Base-by-base conservation (phyloP, 2,329 filamentous ascomycete species). In the Sarocladiaceae sp. region DNA sequence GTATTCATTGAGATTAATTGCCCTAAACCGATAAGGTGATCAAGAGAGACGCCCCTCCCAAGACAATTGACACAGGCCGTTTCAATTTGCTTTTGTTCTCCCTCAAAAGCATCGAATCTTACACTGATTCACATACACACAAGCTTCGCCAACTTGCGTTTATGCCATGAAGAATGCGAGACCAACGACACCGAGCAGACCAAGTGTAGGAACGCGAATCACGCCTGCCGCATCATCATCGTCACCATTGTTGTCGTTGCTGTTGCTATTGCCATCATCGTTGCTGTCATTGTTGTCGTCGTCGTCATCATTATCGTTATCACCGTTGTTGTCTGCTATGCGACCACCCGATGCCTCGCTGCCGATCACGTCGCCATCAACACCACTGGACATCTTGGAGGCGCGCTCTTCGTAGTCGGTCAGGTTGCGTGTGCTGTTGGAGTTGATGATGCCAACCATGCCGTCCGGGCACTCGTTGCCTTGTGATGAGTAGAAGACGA, bases 371-470 rank as follows among this genome's bases (percentile, higher is more conserved):
- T 23, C 47, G 23, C 47, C 47, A 26, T 50, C 60, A 35, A 68
- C 61, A 15, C 59, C 57, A 3, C 53, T 55, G 36, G 60, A 59
- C 29, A 66, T 55, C 18, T 58, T 46, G 8, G 58, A 53, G 13
- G 66, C 68, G 20, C 61, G 58, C 44, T 61, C 55, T 53, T 59
- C 62, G 57, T 70, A 71, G 40, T 64, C 59, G 18, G 57, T 59
- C 2, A 68, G 60, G 6, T 60, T 69, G 53, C 61, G 55, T 49
- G 63, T 59, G 35, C 50, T 55, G 39, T 56, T 59, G 20, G 64
- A 62, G 56, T 70, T 71, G 55, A 71, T 60, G 50, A 70, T 68
- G 52, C 66, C 69, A n/a, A 69, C 67, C 69, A 71, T 71, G 50
- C 69, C 69, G 12, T 56, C 51, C 18, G 66, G 53, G 53, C 69